phyloP scores from a whole-genome alignment of 805 yeast genomes.

The Groenewaldozyma salmanticensis region DNA sequence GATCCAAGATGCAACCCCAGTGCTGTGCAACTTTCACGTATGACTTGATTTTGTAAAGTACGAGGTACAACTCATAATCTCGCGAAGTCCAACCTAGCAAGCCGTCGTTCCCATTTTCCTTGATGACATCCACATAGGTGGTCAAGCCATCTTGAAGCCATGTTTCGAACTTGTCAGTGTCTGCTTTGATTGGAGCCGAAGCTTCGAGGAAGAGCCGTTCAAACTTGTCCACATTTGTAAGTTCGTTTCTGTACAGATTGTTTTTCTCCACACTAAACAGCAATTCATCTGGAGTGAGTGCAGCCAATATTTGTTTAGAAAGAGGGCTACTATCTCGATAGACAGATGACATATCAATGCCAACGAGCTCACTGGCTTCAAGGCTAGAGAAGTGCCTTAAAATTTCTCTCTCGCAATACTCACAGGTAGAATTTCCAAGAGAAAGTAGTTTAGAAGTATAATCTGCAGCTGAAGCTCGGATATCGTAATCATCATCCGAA shows the following conservation, averaged over 20 bases:
- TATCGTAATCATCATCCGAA: conserved; percentile 57
- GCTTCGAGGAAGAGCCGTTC: not conserved
- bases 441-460: conserved; percentile 30
- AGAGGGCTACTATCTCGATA: conserved; percentile 2
- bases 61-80: conserved; percentile 2
- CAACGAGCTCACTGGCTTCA: not conserved
- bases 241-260: conserved; percentile 52
- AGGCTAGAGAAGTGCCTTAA: not conserved
- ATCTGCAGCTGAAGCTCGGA: conserved; percentile 40
- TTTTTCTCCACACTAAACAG: conserved; percentile 60
- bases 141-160: conserved; percentile 6
- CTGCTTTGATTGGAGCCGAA: not conserved
- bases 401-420: conserved; percentile 22
- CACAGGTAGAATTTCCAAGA: conserved; percentile 24
- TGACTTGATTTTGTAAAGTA: conserved; percentile 1
- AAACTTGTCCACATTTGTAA: conserved; percentile 21
- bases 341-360: no score
- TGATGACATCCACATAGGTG: not conserved
- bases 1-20: not conserved
- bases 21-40: not conserved
- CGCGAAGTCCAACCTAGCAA: conserved; percentile 2
- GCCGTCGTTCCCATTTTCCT: not conserved
- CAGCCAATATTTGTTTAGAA: conserved; percentile 16
- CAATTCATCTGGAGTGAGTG: conserved; percentile 24
- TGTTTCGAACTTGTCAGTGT: not conserved